These are phyloP conservation scores for Ophiobolus disseminans DNA, from an alignment of 2,329 filamentous ascomycete species.

Conservation along the genomic window DNA sequence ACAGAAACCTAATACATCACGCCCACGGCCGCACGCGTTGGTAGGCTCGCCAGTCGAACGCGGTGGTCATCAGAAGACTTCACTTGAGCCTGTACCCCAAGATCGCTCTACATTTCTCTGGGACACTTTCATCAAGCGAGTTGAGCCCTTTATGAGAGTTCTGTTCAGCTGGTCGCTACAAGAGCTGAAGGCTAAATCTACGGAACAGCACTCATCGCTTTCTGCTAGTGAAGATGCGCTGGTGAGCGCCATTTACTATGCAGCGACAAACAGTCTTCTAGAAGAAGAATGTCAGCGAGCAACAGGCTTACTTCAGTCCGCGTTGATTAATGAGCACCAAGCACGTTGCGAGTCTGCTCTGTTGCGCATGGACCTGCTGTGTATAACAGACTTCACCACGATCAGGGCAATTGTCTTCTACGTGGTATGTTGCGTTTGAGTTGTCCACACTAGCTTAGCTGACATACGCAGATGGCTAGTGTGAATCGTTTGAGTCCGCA, in stretches of 20 bases:
- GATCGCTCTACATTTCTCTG: neutral
- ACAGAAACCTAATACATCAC: neutral
- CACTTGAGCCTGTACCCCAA: neutral
- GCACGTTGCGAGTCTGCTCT: neutral
- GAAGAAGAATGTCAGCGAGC: neutral
- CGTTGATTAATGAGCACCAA: neutral
- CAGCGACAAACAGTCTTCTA: neutral
- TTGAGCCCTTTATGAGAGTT: neutral
- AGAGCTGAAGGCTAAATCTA: neutral
- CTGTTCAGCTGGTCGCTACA: neutral
- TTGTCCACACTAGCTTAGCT: neutral
- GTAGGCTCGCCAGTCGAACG: neutral
- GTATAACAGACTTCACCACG: neutral
- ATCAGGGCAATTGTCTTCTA: constrained; percentile 1
- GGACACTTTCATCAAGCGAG: neutral
- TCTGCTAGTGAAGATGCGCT: neutral
- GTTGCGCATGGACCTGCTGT: neutral
- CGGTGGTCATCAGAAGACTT: neutral
- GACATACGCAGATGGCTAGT: neutral
- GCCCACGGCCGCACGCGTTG: neutral
- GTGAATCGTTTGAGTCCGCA: neutral
- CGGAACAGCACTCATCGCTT: neutral
- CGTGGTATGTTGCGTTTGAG: neutral
- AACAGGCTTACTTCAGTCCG: neutral
- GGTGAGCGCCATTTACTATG: neutral